Percentiles rank a stretch among this genome's conserved stretches.
Evolutionary conservation across 805 yeast genomes (phyloP).

Genomic region (Schwanniomyces pseudopolymorphus): DNA sequence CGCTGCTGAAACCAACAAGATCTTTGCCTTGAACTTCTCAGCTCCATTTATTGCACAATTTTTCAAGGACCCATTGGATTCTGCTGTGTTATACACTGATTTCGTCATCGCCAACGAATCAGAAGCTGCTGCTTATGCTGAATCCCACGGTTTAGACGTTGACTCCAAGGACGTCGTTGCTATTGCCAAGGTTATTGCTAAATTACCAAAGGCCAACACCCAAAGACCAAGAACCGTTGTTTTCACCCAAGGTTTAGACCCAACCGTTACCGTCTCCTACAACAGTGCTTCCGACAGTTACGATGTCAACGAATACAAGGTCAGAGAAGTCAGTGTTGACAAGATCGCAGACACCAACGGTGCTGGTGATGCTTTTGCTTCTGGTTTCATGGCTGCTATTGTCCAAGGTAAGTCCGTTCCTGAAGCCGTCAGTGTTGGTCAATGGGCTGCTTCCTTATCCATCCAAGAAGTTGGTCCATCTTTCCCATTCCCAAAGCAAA

Average conservation of each 20-base stretch:
- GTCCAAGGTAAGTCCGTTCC: slow-evolving; percentile 67
- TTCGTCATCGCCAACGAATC: slow-evolving; percentile 92
- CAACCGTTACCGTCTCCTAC: slow-evolving; percentile 76
- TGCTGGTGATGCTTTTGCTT: slow-evolving; percentile 98
- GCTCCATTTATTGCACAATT: slow-evolving; percentile 97
- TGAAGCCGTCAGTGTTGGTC: slow-evolving; percentile 77
- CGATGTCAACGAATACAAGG: slow-evolving; percentile 56
- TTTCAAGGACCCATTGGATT: slow-evolving; percentile 87
- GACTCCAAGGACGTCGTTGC: slow-evolving; percentile 59
- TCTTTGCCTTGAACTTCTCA: slow-evolving; percentile 80
- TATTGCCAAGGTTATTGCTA: slow-evolving; percentile 81
- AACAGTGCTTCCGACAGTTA: slow-evolving; percentile 47
- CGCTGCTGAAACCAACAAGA: slow-evolving; percentile 79
- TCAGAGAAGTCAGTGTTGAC: slow-evolving; percentile 64
- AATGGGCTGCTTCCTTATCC: slow-evolving; percentile 92
- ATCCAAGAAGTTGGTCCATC: slow-evolving; percentile 95
- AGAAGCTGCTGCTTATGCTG: slow-evolving; percentile 94
- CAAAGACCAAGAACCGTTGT: slow-evolving; percentile 78
- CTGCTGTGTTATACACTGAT: slow-evolving; percentile 83
- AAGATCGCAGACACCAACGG: slow-evolving; percentile 93
- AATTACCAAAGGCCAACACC: slow-evolving; percentile 70
- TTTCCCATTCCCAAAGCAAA: slow-evolving; percentile 76
- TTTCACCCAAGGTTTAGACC: slow-evolving; percentile 93
- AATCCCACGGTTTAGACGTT: slow-evolving; percentile 64
- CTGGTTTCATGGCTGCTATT: slow-evolving; percentile 89